These are phyloP conservation scores for Suhomyces atakaporum DNA, from an alignment of 1,139 yeast genomes.

Conservation along the genomic window DNA sequence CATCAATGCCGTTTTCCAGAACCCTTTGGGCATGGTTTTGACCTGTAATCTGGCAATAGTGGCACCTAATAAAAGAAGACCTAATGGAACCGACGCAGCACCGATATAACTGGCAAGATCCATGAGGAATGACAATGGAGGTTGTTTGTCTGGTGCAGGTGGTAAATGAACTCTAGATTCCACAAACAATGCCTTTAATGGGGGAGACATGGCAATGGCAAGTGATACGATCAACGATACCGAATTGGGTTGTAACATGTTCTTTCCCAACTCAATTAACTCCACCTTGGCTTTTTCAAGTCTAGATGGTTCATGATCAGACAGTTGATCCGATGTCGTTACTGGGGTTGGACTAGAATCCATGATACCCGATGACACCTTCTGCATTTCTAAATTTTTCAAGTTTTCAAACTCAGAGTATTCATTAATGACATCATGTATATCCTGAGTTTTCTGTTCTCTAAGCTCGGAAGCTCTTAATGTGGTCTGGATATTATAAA, in stretches of 20 bases:
- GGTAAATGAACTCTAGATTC: conserved; percentile 34
- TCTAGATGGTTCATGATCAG: neutral
- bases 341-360: conserved; percentile 17
- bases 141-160: conserved; percentile 79
- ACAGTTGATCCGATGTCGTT: conserved; percentile 9
- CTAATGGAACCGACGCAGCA: conserved; percentile 86
- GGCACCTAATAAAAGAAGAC: conserved; percentile 79
- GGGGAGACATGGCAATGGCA: conserved; percentile 78
- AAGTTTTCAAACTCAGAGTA: conserved; percentile 52
- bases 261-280: conserved; percentile 31
- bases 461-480: conserved; percentile 41
- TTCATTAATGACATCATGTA: conserved; percentile 59
- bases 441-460: conserved; percentile 50
- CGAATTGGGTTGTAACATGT: conserved; percentile 72
- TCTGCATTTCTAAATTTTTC: conserved; percentile 17
- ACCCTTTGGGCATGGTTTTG: conserved; percentile 60
- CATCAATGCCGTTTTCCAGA: conserved; percentile 60
- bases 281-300: conserved; percentile 1
- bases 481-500: conserved; percentile 20
- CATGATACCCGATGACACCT: conserved; percentile 14
- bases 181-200: conserved; percentile 80
- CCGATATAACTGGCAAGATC: conserved; percentile 81
- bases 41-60: conserved; percentile 75
- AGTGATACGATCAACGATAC: conserved; percentile 63
- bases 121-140: conserved; percentile 81